Conservation (phyloP, 2,329 filamentous ascomycete species). For the Fusarium fujikuroi region DNA sequence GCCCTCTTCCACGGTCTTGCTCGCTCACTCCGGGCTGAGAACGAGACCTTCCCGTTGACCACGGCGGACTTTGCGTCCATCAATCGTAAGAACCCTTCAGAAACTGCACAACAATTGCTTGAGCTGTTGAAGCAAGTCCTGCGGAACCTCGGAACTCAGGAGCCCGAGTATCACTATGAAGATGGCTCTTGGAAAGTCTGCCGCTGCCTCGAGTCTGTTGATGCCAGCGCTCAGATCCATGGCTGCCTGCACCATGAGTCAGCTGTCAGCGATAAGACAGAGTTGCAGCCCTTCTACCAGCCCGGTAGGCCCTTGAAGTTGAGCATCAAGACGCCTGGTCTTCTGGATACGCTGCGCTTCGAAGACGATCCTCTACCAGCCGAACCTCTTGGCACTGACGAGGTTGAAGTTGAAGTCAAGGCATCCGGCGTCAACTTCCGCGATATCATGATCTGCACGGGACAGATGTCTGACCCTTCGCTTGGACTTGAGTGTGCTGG, state of each 20-base stretch:
- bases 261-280: neutral
- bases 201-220: neutral
- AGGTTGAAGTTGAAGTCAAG: neutral
- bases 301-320: neutral
- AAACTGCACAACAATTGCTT: neutral
- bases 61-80: neutral
- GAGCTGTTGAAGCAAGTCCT: neutral
- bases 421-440: neutral
- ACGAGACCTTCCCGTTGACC: neutral
- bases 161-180: neutral
- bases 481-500: neutral
- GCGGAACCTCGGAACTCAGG: neutral
- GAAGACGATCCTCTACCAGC: neutral
- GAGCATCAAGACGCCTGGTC: neutral
- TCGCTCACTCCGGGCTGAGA: neutral
- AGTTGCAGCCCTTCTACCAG: neutral
- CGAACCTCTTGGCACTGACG: neutral
- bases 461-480: neutral
- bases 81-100: neutral
- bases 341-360: neutral
- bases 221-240: neutral
- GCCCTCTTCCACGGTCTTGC: neutral
- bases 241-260: neutral
- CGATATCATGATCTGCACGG: neutral
- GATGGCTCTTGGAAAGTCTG: neutral